These are phyloP conservation scores for Sporothrix pallida DNA, from an alignment of 2,329 filamentous ascomycete species.

Conservation along the genomic window DNA sequence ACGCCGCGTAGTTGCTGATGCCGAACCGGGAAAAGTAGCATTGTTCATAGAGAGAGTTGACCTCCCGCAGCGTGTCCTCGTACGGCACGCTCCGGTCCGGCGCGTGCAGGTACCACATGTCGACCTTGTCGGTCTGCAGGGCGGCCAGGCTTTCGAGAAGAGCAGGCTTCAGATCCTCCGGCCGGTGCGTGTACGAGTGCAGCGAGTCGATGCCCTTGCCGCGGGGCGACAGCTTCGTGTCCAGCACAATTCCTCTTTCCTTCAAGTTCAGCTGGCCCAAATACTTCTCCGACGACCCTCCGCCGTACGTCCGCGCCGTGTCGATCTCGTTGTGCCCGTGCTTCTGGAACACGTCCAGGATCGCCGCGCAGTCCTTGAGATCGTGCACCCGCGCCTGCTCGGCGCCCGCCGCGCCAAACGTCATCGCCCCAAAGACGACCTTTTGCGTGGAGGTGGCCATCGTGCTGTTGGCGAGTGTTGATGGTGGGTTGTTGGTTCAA, in stretches of 20 bases:
- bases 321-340: conserved; percentile 73
- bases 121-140: conserved; percentile 40
- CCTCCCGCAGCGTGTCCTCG: conserved; percentile 57
- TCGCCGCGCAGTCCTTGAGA: conserved; percentile 61
- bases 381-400: conserved; percentile 42
- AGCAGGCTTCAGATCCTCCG: conserved; percentile 36
- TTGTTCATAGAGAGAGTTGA: conserved; percentile 53
- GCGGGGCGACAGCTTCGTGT: conserved; percentile 40
- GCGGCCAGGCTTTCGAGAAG: conserved; percentile 39
- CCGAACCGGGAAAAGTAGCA: conserved; percentile 59
- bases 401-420: conserved; percentile 40
- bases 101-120: conserved; percentile 56
- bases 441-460: conserved; percentile 36
- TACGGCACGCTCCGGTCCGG: conserved; percentile 58
- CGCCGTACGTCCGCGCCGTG: conserved; percentile 69
- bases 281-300: conserved; percentile 65
- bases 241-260: conserved; percentile 41
- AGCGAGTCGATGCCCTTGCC: conserved; percentile 24
- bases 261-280: conserved; percentile 51
- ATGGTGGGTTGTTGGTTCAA: too few relatives aligned
- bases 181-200: conserved; percentile 36
- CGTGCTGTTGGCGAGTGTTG: background rate
- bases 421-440: conserved; percentile 45
- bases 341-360: conserved; percentile 68
- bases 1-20: conserved; percentile 53